Evolutionary conservation across 805 yeast genomes (phyloP), one percentile per base, ranked within the genome.

Genomic region (Candida qinlingensis): DNA sequence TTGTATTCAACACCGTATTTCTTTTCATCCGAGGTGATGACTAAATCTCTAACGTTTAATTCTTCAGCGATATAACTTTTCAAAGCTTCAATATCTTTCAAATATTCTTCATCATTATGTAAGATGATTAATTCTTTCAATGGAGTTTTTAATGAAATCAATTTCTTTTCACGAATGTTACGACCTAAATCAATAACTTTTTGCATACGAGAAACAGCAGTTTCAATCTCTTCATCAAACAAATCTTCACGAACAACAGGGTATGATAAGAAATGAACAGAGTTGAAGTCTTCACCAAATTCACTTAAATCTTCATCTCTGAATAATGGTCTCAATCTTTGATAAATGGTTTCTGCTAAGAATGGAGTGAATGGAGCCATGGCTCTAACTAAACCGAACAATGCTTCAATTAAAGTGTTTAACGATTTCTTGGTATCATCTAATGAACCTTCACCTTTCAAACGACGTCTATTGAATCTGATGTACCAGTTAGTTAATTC

Each of bases 331-430:
- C 75, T 79, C 71, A 94, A 72, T 68, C 80, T 82, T 65, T 80
- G 85, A 72, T 91, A 94, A 59, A 94, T 87, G 62, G 80, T 81
- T 63, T 94, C 99, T 44, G 98, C 76, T 68, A 95, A 76, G 77
- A 85, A 95, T 56, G 99, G 99, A 46, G 98, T 91, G 73, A 94
- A 94, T 56, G 99, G 99, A 50, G 98, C 98, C 97, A 94, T 92
- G 43, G 96, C 95, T 66, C 97, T 83, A 45, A 81, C 85, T 63
- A 94, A 81, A 41, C 89, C 88, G 68, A 87, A 86, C 59, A 91
- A 75, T 34, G 94, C 96, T 67, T 90, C 96, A 49, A 91, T 83
- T 68, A 94, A 75, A 27, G 97, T 87, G 72, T 94, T 94, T 62
- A 94, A 78, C 42, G 97, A 97, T 61, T 79, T 79, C 58, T 81